Conservation (phyloP, 345 rosid genomes). For the Eucalyptus erythrocorys region DNA sequence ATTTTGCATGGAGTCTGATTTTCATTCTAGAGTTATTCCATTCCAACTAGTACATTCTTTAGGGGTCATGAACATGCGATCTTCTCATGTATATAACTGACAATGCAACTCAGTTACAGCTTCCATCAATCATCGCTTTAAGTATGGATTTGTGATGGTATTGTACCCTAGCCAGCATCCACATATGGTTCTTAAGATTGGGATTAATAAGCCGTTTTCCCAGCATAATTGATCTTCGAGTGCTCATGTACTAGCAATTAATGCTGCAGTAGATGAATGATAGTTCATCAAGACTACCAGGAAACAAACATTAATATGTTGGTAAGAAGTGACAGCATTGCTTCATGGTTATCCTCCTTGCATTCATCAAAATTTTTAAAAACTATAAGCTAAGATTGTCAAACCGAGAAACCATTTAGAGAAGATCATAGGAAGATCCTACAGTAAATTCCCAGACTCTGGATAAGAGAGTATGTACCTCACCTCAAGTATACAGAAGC, state of each 20-base stretch:
- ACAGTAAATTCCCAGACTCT: neutral
- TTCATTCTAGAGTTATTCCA: neutral
- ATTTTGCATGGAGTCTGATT: neutral
- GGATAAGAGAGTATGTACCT: neutral
- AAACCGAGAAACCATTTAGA: neutral
- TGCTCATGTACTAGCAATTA: neutral
- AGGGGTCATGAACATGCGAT: neutral
- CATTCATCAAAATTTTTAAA: neutral
- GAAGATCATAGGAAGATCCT: neutral
- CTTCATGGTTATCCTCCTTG: neutral
- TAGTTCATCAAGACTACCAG: neutral
- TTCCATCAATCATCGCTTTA: neutral
- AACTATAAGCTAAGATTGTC: neutral
- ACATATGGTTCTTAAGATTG: neutral
- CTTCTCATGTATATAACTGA: neutral
- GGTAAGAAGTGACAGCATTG: neutral
- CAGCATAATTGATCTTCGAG: neutral
- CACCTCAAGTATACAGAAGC: constrained; percentile 72
- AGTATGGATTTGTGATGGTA: neutral
- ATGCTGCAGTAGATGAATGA: neutral
- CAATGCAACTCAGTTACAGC: neutral
- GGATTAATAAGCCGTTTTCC: neutral
- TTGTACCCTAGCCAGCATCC: neutral
- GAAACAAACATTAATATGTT: neutral
- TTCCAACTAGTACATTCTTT: neutral